Conservation (phyloP, 108 stramenopile species). For the Epithemia pelagica region DNA sequence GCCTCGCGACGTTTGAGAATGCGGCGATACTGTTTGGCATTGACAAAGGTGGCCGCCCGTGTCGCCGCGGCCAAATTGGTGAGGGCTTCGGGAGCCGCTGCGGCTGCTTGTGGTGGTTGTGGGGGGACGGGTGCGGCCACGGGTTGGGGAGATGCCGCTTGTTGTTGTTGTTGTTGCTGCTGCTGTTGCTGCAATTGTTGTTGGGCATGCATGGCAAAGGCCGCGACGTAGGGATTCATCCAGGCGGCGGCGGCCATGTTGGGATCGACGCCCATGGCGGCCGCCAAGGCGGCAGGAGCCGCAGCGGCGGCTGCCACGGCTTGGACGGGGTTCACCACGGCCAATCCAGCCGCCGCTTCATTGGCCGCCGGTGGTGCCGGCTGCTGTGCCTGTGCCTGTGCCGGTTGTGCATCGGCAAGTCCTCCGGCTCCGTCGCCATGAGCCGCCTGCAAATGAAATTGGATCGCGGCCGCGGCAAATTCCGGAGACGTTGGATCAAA, state of each 20-base stretch:
- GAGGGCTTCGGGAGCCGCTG: background rate
- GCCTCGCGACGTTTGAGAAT: conserved; percentile 79
- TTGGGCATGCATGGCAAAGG: conserved; percentile 4
- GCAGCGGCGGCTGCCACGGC: no score
- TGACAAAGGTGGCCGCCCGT: conserved; percentile 65
- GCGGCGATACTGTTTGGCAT: conserved; percentile 77
- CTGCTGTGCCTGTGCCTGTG: no score
- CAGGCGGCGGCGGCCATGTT: background rate
- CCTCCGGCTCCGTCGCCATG: no score
- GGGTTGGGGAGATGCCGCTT: background rate
- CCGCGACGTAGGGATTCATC: background rate
- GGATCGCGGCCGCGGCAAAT: no score
- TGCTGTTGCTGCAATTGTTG: background rate
- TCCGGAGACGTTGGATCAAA: no score
- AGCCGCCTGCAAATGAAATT: no score
- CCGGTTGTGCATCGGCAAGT: no score
- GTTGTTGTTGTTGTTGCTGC: background rate
- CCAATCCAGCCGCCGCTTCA: no score
- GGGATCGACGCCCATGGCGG: background rate
- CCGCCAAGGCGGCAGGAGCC: background rate
- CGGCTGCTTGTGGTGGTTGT: background rate
- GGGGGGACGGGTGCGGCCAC: no score
- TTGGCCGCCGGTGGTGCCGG: no score
- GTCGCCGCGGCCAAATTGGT: background rate
- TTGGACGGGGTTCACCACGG: no score